Evolutionary conservation across 1,139 yeast genomes (phyloP), one percentile per base, ranked within the genome.

Genomic region (Arxiozyma slooffiae): DNA sequence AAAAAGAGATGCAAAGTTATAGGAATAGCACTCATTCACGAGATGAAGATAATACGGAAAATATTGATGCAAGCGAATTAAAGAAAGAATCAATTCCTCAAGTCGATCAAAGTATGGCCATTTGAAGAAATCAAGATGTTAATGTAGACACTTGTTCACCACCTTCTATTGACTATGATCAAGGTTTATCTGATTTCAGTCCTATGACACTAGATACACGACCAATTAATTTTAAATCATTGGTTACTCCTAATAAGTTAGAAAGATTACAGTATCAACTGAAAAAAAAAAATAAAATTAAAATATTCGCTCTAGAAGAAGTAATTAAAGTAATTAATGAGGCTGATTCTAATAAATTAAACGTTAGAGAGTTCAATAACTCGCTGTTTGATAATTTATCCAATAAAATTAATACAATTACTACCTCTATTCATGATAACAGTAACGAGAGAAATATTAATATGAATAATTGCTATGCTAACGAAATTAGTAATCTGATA

Each of bases 241-340:
- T 38, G 14, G 7, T 45, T 16, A 38, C 42, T 16, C 24, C 41
- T 11, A 38, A n/a, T 24, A 42, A 45, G 11, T 9, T 45, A 38
- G 41, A 38, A 16, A n/a, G 23, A 3, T 26, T 45, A 16, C 41
- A 24, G n/a, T 17, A 23, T 24, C 47, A 38, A 18, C 8, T 47
- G 41, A 38, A 46, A 18, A 41, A 23, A 18, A 41, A 23, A 34
- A 41, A 44, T 38, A 36, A 52, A 43, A 23, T 24, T 14, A 45
- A 22, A 17, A 18, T 63, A 44, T 63, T 69, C 1, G 68, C 71
- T 1, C 63, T 69, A 67, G 59, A 69, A 46, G 55, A 46, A 26
- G 34, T 41, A 22, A 20, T 44, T 53, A 53, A 8, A 41, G 30
- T 17, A 44, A 48, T 26, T 46, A 47, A 9, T 46, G 37, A 41